A percentile compares a stretch with the other conserved stretches of the same genome.
Conservation (phyloP, 352 stramenopile species). For the Phytophthora pseudosyringae region DNA sequence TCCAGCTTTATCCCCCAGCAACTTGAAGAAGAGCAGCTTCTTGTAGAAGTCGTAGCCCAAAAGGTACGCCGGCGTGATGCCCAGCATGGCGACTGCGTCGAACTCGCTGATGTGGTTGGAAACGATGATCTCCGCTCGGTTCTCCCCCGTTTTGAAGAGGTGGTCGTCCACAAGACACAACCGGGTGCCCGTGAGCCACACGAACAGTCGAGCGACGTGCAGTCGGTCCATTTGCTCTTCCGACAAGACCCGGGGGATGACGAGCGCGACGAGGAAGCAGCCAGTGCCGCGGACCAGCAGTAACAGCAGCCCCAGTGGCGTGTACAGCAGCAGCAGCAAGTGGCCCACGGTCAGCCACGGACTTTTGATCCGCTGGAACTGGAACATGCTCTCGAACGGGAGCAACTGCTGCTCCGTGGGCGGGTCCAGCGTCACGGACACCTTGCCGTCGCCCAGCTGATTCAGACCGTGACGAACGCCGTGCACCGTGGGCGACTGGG, state of each 20-base stretch:
- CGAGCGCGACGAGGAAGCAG: conserved; percentile 51
- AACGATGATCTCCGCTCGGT: conserved; percentile 57
- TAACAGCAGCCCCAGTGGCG: conserved; percentile 58
- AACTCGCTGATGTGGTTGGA: conserved; percentile 84
- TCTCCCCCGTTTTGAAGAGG: conserved; percentile 32
- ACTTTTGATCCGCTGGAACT: conserved; percentile 70
- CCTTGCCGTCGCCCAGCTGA: conserved; percentile 39
- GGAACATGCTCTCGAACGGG: conserved; percentile 67
- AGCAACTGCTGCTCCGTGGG: conserved; percentile 42
- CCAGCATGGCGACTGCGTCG: conserved; percentile 63
- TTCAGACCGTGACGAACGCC: conserved; percentile 40
- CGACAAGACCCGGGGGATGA: conserved; percentile 49
- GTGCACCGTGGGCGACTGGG: conserved; percentile 19
- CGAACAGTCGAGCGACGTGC: conserved; percentile 46
- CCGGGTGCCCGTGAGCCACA: conserved; percentile 54
- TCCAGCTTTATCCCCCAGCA: conserved; percentile 66
- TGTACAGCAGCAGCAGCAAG: conserved; percentile 62
- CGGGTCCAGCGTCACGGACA: conserved; percentile 29
- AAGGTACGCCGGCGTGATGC: conserved; percentile 55
- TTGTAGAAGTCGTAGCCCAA: conserved; percentile 89
- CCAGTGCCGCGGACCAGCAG: conserved; percentile 46
- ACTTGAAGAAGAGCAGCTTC: conserved; percentile 73
- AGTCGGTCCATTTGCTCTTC: conserved; percentile 57
- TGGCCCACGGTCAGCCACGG: conserved; percentile 43
- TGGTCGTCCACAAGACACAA: conserved; percentile 48